phyloP scores from a whole-genome alignment of 108 stramenopile genomes.

The Seminavis robusta region DNA sequence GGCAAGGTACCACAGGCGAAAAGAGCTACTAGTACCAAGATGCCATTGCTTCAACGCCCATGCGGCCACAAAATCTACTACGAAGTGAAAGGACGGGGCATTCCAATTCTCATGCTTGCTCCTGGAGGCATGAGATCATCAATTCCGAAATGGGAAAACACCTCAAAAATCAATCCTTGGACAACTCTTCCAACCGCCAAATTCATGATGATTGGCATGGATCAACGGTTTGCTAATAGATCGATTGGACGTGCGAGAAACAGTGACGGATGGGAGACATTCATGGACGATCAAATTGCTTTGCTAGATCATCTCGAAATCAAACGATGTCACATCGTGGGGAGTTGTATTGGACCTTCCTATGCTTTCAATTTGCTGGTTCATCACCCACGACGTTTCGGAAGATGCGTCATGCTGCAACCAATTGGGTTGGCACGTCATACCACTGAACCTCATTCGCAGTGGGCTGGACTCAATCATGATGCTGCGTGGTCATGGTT shows the following conservation, averaged over 20 bases:
- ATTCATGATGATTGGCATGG: constrained; percentile 13
- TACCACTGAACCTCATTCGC: constrained; percentile 6
- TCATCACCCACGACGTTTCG: constrained; percentile 1
- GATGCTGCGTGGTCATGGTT: constrained; percentile 5
- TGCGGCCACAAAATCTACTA: constrained; percentile 15
- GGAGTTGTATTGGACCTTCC: constrained; percentile 16
- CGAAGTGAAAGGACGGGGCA: constrained; percentile 8
- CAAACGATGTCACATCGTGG: constrained; percentile 7
- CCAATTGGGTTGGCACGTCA: constrained; percentile 13
- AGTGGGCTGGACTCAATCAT: constrained; percentile 11
- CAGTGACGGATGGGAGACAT: constrained; percentile 11
- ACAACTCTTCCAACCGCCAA: background rate
- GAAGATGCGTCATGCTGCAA: constrained; percentile 10
- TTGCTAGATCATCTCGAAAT: constrained; percentile 7
- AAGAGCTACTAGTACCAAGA: no score
- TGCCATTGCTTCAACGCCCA: no score
- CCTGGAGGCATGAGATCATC: constrained; percentile 17
- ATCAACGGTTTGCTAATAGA: constrained; percentile 16
- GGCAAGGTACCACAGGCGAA: no score
- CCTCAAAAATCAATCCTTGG: background rate
- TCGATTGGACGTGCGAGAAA: background rate
- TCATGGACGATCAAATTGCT: constrained; percentile 9
- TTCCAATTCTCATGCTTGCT: constrained; percentile 8
- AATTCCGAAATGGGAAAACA: constrained; percentile 2
- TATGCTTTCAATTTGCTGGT: constrained; percentile 8